These are phyloP conservation scores for Phytophthora tentaculata DNA, from an alignment of 352 stramenopile genomes.

Conservation along the genomic window DNA sequence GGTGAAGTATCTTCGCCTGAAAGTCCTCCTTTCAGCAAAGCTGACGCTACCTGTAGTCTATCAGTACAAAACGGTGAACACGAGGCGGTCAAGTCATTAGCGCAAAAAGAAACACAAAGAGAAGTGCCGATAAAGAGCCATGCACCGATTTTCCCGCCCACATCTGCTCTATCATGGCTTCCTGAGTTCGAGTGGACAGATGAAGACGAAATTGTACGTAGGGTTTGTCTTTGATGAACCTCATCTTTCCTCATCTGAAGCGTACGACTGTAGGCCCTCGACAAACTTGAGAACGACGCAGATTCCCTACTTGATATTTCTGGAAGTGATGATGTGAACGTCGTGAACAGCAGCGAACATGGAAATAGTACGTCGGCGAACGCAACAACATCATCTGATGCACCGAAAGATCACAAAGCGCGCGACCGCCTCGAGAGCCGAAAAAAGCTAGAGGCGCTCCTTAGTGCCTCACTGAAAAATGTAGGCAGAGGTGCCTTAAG, in stretches of 20 bases:
- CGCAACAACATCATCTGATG: slow-evolving; percentile 5
- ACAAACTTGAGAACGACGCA: slow-evolving; percentile 36
- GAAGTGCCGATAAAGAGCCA: background rate
- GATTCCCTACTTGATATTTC: slow-evolving; percentile 1
- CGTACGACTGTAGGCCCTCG: slow-evolving; percentile 29
- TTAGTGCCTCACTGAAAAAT: slow-evolving; percentile 42
- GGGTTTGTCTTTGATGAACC: background rate
- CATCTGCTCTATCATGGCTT: slow-evolving; percentile 27
- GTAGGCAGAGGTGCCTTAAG: slow-evolving; percentile 21
- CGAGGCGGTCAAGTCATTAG: background rate
- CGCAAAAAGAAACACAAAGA: background rate
- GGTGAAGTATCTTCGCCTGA: background rate
- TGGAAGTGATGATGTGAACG: slow-evolving; percentile 5
- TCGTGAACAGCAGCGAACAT: background rate
- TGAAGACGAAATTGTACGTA: slow-evolving; percentile 54
- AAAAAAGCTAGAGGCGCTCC: slow-evolving; percentile 46
- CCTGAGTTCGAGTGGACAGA: slow-evolving; percentile 65
- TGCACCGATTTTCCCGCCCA: slow-evolving; percentile 5
- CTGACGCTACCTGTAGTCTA: background rate
- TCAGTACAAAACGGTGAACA: background rate
- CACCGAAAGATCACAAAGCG: slow-evolving; percentile 30
- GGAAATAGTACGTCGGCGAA: background rate
- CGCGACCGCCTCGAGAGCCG: slow-evolving; percentile 49
- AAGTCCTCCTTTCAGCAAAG: background rate
- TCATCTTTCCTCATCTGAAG: background rate